Evolutionary conservation across 2,329 filamentous ascomycete genomes (phyloP).

Genomic region (Dryadomyces quercivorus): DNA sequence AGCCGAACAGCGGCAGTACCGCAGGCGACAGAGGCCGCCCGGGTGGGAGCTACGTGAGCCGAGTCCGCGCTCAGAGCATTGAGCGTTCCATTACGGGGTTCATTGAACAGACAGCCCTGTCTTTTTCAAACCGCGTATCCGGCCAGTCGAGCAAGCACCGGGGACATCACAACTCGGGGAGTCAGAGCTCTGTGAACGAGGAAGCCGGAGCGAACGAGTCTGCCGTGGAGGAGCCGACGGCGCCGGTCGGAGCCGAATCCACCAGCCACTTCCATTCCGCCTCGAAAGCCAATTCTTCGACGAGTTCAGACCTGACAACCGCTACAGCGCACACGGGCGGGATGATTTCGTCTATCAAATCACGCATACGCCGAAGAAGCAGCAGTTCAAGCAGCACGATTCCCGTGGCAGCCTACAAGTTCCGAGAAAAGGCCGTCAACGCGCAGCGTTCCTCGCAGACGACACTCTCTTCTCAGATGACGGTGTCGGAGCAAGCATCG

Average conservation of each 20-base stretch:
- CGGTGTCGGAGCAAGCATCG: not conserved
- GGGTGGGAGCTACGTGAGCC: conserved; percentile 13
- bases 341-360: conserved; percentile 10
- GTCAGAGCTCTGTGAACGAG: not conserved
- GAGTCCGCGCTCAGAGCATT: conserved; percentile 16
- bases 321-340: conserved; percentile 1
- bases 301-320: not conserved
- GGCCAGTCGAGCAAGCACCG: not conserved
- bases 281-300: not conserved
- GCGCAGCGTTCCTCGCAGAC: not conserved
- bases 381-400: conserved; percentile 6
- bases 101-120: conserved; percentile 12
- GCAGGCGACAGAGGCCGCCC: conserved; percentile 9
- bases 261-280: not conserved
- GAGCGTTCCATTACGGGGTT: conserved; percentile 17
- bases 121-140: not conserved
- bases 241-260: not conserved
- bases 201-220: too few relatives aligned
- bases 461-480: not conserved
- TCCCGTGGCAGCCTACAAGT: conserved; percentile 3
- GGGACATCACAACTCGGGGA: not conserved
- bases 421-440: conserved; percentile 7
- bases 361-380: conserved; percentile 10
- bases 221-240: too few relatives aligned
- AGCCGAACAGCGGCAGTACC: not conserved